These are phyloP conservation scores for Trypanosoma avium DNA, from an alignment of 208 protist genomes.

Conservation along the genomic window DNA sequence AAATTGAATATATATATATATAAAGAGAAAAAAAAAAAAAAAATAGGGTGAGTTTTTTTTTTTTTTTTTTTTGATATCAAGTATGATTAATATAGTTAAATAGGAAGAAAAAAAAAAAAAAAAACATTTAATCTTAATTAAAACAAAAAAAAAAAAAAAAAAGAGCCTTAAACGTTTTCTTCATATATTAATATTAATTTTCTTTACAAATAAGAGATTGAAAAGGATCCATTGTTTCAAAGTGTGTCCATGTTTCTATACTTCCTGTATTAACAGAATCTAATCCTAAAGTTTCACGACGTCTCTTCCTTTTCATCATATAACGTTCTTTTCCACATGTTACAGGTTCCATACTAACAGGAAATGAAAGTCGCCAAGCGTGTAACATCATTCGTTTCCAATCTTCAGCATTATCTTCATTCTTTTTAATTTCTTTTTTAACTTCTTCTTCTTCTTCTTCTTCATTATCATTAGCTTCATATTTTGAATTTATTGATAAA, in stretches of 20 bases:
- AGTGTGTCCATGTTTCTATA: slow-evolving; percentile 42
- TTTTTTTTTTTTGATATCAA: too few relatives aligned
- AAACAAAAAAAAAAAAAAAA: slow-evolving; percentile 14
- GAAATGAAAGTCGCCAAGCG: slow-evolving; percentile 66
- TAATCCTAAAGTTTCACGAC: slow-evolving; percentile 49
- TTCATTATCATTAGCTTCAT: not conserved
- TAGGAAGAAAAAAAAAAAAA: not conserved
- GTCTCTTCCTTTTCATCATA: slow-evolving; percentile 52
- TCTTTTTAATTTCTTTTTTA: not conserved
- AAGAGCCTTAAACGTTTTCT: too few relatives aligned
- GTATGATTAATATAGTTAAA: slow-evolving; percentile 8
- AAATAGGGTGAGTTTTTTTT: too few relatives aligned
- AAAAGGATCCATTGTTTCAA: slow-evolving; percentile 28
- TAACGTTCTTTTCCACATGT: slow-evolving; percentile 37
- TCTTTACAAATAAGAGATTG: not conserved
- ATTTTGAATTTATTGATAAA: not conserved
- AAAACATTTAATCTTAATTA: not conserved
- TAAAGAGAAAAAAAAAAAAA: slow-evolving; percentile 14
- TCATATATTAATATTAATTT: not conserved
- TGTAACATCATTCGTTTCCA: slow-evolving; percentile 78
- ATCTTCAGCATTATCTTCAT: not conserved
- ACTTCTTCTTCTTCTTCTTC: not conserved
- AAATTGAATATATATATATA: slow-evolving; percentile 1
- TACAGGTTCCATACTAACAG: slow-evolving; percentile 23
- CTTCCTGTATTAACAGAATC: slow-evolving; percentile 14